phyloP scores from a whole-genome alignment of 352 stramenopile genomes.

The Phytophthora citrophthora region DNA sequence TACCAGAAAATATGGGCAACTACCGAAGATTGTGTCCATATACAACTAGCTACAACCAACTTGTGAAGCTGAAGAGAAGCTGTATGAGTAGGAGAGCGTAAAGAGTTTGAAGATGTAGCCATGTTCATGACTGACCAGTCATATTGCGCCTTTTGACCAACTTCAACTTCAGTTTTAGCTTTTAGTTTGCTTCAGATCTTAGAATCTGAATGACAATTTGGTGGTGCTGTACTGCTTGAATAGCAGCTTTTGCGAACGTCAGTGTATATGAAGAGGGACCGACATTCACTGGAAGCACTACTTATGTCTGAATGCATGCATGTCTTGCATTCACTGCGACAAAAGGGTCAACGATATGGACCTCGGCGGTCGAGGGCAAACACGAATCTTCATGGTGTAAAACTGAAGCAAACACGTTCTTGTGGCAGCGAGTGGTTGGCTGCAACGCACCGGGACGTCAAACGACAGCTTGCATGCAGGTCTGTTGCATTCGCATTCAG shows the following conservation, averaged over 20 bases:
- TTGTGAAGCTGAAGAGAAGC: slow-evolving; percentile 71
- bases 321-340: slow-evolving; percentile 14
- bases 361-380: background rate
- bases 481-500: slow-evolving; percentile 24
- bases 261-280: background rate
- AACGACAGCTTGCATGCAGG: slow-evolving; percentile 17
- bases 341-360: slow-evolving; percentile 1
- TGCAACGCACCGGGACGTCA: slow-evolving; percentile 14
- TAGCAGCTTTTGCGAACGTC: background rate
- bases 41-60: slow-evolving; percentile 76
- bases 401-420: slow-evolving; percentile 21
- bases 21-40: slow-evolving; percentile 70
- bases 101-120: slow-evolving; percentile 11
- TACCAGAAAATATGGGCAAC: slow-evolving; percentile 62
- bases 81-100: slow-evolving; percentile 34
- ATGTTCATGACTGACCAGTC: slow-evolving; percentile 5
- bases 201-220: background rate
- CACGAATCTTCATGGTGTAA: background rate
- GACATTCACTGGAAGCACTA: slow-evolving; percentile 7
- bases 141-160: slow-evolving; percentile 2
- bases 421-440: slow-evolving; percentile 12
- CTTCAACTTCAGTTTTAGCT: slow-evolving; percentile 17
- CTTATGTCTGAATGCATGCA: slow-evolving; percentile 4
- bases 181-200: background rate
- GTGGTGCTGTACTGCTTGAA: background rate